Conservation (phyloP, 768 basidiomycete genomes). For the Crepidotus variabilis region DNA sequence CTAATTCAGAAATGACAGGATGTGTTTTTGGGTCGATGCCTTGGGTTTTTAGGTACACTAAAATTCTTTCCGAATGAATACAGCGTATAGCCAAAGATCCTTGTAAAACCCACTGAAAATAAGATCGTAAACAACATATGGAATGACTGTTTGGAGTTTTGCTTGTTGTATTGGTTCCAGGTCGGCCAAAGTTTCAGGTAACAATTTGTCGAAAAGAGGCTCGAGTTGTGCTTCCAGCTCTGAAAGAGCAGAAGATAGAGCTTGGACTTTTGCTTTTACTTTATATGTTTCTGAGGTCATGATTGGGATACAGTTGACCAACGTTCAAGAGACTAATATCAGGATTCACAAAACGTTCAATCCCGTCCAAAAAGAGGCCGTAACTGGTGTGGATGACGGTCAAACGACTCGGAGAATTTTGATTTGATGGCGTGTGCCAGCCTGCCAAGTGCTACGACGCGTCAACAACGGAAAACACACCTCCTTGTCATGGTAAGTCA, state of each 20-base stretch:
- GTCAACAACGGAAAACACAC: conserved; percentile 24
- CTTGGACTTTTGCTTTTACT: conserved; percentile 43
- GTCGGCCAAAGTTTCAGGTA: conserved; percentile 60
- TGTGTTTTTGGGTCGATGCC: conserved; percentile 81
- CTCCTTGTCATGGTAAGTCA: conserved; percentile 38
- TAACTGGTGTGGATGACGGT: no score
- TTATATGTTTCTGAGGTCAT: conserved; percentile 47
- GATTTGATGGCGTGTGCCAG: background rate
- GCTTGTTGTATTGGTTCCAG: conserved; percentile 78
- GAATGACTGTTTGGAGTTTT: conserved; percentile 72
- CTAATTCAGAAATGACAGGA: conserved; percentile 71
- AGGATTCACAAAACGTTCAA: no score
- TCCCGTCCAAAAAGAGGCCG: no score
- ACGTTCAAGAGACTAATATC: conserved; percentile 1
- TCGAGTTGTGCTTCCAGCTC: conserved; percentile 66
- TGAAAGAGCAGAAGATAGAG: conserved; percentile 56
- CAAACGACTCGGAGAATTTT: background rate
- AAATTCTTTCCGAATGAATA: conserved; percentile 3
- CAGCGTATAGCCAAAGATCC: background rate
- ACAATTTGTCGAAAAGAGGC: conserved; percentile 61
- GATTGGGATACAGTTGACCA: background rate
- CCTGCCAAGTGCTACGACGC: background rate
- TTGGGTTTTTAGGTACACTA: conserved; percentile 78
- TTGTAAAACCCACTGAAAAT: conserved; percentile 61
- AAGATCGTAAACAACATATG: conserved; percentile 83